These are phyloP conservation scores for Eleusine indica DNA, from an alignment of 176 grass and related monocot species.

Conservation along the genomic window DNA sequence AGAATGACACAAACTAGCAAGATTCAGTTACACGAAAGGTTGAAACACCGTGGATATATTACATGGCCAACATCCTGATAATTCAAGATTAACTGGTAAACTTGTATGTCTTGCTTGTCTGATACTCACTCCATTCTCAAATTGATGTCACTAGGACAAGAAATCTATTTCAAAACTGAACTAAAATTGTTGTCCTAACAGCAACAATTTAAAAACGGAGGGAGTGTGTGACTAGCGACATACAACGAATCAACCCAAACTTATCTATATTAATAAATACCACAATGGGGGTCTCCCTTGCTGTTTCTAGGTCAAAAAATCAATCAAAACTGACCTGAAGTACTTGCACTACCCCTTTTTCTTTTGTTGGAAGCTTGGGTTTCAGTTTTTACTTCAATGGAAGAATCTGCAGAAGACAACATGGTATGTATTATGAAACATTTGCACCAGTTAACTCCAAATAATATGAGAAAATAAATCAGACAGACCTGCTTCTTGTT, in stretches of 20 bases:
- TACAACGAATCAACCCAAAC: slow-evolving; percentile 15
- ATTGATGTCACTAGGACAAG: too few relatives aligned
- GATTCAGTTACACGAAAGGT: slow-evolving; percentile 23
- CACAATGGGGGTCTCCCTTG: too few relatives aligned
- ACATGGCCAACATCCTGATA: slow-evolving; percentile 18
- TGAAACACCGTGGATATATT: slow-evolving; percentile 12
- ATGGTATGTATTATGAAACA: slow-evolving; percentile 3
- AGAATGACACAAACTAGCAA: neutral
- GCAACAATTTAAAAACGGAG: too few relatives aligned
- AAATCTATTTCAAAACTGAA: too few relatives aligned
- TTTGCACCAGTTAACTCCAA: slow-evolving; percentile 11
- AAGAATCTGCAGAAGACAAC: slow-evolving; percentile 39
- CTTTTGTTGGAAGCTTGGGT: slow-evolving; percentile 50
- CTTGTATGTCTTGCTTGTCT: neutral
- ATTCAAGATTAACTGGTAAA: slow-evolving; percentile 12
- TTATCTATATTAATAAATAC: too few relatives aligned
- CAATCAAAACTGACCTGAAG: slow-evolving; percentile 41
- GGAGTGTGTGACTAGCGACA: neutral
- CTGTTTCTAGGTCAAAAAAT: neutral
- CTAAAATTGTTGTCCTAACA: too few relatives aligned
- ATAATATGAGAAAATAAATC: slow-evolving; percentile 34
- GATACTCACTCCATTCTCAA: neutral
- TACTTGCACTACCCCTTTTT: slow-evolving; percentile 52
- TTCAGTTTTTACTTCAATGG: slow-evolving; percentile 51
- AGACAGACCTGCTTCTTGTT: slow-evolving; percentile 50